A percentile compares a stretch with the other conserved stretches of the same genome.
Evolutionary conservation across 208 protist species (phyloP).

Genomic region (Trypanosoma lewisi): DNA sequence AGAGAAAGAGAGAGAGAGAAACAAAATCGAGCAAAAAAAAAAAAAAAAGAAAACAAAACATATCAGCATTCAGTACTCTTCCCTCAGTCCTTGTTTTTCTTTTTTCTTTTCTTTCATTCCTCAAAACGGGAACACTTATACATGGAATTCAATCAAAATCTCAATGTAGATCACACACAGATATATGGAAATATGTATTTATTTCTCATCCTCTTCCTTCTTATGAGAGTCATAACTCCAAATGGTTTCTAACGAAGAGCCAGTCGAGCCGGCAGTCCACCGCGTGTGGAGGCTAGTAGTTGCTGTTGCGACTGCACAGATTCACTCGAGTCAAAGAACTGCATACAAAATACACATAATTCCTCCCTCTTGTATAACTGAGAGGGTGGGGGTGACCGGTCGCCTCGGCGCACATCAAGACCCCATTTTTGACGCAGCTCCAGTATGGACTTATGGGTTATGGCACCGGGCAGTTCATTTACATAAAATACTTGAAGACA

Average conservation of each 20-base stretch:
- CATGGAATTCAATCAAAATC: no score
- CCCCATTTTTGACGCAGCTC: slow-evolving; percentile 90
- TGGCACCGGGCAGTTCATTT: slow-evolving; percentile 86
- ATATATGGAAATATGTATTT: not conserved
- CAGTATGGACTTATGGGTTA: slow-evolving; percentile 92
- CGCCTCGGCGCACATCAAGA: slow-evolving; percentile 75
- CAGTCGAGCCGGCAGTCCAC: slow-evolving; percentile 73
- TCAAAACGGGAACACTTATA: no score
- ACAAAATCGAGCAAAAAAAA: not conserved
- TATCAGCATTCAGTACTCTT: no score
- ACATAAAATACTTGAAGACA: slow-evolving; percentile 91
- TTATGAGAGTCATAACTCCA: not conserved
- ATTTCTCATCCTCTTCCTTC: no score
- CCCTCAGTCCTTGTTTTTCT: no score
- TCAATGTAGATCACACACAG: not conserved
- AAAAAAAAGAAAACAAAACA: not conserved
- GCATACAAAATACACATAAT: slow-evolving; percentile 93
- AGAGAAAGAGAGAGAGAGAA: slow-evolving; percentile 1
- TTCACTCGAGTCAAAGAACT: slow-evolving; percentile 91
- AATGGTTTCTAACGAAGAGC: slow-evolving; percentile 53
- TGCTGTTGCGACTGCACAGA: slow-evolving; percentile 85
- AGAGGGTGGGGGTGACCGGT: slow-evolving; percentile 87
- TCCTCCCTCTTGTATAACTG: slow-evolving; percentile 91
- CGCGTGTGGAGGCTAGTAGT: slow-evolving; percentile 84
- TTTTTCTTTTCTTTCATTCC: no score